Base-by-base conservation (phyloP, 306 rosid genomes). In the Rosa multiflora region DNA sequence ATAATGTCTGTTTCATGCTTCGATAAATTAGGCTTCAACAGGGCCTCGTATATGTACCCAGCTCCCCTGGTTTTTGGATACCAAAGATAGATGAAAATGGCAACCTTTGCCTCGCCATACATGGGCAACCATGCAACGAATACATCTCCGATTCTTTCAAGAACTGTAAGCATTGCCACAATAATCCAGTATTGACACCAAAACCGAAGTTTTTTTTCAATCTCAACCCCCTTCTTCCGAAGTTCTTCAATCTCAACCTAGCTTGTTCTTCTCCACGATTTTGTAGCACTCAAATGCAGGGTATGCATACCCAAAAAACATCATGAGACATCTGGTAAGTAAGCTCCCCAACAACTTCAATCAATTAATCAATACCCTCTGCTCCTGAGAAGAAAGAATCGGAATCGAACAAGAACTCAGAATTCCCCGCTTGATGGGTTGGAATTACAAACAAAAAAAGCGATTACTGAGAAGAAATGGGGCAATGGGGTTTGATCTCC, bases 121-220 rank as follows among this genome's bases (percentile, higher is more conserved):
- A 96, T 53, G 42, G 99, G 99, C 70, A 93, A 17, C 99, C 99
- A 91, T 83, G 93, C 78, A 47, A 91, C 18, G 59, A 90, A 89
- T 59, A 83, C 40, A 77, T 95, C 99, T 47, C 85, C 81, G 63
- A 90, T 56, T 84, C 85, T 93, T 84, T 93, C 99, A 37, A 90
- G 68, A 26, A 91, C 88, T 0, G 96, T 88, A 51, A 91, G 67
- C 26, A 88, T 46, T 9, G 99, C 99, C 79, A 95, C 91, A 66
- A 95, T 88, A 70, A 90, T 90, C 99, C 99, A 96, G 71, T 93
- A 93, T 84, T 93, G 92, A 79, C 98, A 95, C 99, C 99, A 96
- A 78, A 96, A 91, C 32, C 94, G 94, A 74, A 96, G 98, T 76
- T 93, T 23, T 23, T 23, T 23, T 23, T 23, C 26, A 23, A 23